These are phyloP conservation scores for Uromyces viciae-fabae DNA, from an alignment of 1,284 basidiomycete genomes.

Conservation along the genomic window DNA sequence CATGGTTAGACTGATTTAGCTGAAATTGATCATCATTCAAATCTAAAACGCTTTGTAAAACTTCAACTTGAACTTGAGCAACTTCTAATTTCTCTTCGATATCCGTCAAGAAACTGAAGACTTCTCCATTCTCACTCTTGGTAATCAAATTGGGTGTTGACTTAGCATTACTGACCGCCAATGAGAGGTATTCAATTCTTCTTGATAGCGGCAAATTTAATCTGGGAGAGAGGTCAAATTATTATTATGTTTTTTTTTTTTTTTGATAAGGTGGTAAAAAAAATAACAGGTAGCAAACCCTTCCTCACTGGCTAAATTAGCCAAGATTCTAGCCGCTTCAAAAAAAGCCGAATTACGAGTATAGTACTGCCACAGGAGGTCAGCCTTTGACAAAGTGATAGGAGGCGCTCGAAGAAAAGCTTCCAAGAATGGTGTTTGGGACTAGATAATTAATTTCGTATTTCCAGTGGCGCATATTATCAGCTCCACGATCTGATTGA, in stretches of 20 bases:
- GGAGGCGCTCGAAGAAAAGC: conserved; percentile 78
- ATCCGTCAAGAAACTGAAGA: conserved; percentile 83
- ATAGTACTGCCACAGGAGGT: conserved; percentile 94
- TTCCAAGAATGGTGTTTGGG: conserved; percentile 78
- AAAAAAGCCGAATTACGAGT: conserved; percentile 81
- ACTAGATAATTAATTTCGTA: conserved; percentile 59
- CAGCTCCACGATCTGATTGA: background rate
- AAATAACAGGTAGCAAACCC: conserved; percentile 61
- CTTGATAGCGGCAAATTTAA: conserved; percentile 31
- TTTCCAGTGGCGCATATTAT: conserved; percentile 34
- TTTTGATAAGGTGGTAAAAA: background rate
- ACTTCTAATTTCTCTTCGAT: conserved; percentile 96
- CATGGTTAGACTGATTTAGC: background rate
- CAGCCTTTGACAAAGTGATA: conserved; percentile 73
- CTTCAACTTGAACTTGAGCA: conserved; percentile 88
- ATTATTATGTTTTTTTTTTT: no score
- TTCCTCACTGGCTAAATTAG: conserved; percentile 77
- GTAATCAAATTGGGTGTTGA: conserved; percentile 70
- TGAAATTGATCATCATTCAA: conserved; percentile 53
- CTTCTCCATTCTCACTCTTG: conserved; percentile 69
- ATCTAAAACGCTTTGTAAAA: conserved; percentile 58
- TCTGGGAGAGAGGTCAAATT: background rate
- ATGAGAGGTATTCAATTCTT: conserved; percentile 65
- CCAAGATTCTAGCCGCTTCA: conserved; percentile 79
- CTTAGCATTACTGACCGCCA: conserved; percentile 92